Evolutionary conservation across 2,329 filamentous ascomycete genomes (phyloP).

Genomic region (Calcarisporium arbuscula): DNA sequence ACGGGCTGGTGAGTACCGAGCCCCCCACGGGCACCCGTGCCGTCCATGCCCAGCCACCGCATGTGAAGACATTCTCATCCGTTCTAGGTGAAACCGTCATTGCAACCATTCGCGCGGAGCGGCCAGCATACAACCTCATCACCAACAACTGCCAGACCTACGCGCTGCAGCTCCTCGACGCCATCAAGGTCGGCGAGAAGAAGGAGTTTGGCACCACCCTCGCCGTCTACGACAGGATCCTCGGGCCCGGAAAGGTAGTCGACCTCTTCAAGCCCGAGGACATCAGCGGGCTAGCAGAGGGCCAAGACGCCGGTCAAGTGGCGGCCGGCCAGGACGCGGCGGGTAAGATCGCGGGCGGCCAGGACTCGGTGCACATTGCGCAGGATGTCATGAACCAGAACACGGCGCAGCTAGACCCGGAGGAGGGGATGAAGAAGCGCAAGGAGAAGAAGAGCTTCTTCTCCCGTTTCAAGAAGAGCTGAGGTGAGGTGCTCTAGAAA

Average conservation of each 20-base stretch:
- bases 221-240: slow-evolving; percentile 45
- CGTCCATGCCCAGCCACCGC: too few species aligned
- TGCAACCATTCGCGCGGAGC: slow-evolving; percentile 40
- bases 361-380: slow-evolving; percentile 42
- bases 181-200: slow-evolving; percentile 43
- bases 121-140: slow-evolving; percentile 50
- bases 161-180: slow-evolving; percentile 45
- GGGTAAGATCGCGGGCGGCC: too few species aligned
- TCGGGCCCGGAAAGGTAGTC: slow-evolving; percentile 41
- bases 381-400: slow-evolving; percentile 49
- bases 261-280: slow-evolving; percentile 49
- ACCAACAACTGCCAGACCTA: slow-evolving; percentile 57
- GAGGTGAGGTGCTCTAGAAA: too few species aligned
- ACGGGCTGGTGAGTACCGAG: slow-evolving; percentile 33
- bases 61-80: slow-evolving; percentile 7
- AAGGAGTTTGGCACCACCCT: slow-evolving; percentile 48
- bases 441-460: too few species aligned
- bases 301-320: slow-evolving; percentile 3
- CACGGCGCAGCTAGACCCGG: slow-evolving; percentile 42
- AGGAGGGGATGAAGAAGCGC: slow-evolving; percentile 22
- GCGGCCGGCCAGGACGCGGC: slow-evolving; percentile 27
- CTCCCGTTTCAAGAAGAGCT: too few species aligned
- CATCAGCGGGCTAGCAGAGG: too few species aligned
- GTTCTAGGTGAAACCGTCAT: slow-evolving; percentile 44
- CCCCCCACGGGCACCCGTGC: too few species aligned